phyloP scores from a whole-genome alignment of 306 rosid species.

The Ochetophila trinervis region DNA sequence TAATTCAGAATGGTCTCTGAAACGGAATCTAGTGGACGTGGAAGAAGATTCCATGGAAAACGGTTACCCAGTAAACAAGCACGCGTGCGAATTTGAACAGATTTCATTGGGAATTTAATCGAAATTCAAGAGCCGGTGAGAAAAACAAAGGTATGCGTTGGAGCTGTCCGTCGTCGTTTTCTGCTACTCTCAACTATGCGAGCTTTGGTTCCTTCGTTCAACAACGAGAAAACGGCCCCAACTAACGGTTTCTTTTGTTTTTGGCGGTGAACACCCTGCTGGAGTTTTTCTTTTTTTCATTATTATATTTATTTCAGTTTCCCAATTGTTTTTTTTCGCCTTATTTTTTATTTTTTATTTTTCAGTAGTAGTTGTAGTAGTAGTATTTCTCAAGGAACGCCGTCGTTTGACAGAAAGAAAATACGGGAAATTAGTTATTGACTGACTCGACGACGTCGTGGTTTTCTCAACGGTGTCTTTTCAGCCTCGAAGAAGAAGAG shows the following conservation, averaged over 20 bases:
- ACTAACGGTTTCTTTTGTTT: neutral
- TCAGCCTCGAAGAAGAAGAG: too few relatives aligned
- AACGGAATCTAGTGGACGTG: slow-evolving; percentile 43
- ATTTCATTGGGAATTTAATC: neutral
- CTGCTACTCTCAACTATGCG: slow-evolving; percentile 10
- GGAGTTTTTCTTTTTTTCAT: neutral
- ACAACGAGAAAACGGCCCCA: neutral
- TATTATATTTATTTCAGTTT: too few relatives aligned
- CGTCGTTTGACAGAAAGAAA: neutral
- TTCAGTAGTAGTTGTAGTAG: too few relatives aligned
- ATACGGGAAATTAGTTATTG: neutral
- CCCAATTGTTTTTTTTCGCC: too few relatives aligned
- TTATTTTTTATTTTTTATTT: too few relatives aligned
- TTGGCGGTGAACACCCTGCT: neutral
- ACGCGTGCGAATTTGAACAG: neutral
- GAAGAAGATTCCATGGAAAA: slow-evolving; percentile 54
- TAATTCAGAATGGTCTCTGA: slow-evolving; percentile 52
- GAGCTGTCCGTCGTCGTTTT: slow-evolving; percentile 26
- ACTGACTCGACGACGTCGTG: neutral
- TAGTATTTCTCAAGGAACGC: slow-evolving; percentile 6
- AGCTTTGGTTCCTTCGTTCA: slow-evolving; percentile 45
- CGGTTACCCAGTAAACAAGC: slow-evolving; percentile 9
- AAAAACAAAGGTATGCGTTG: neutral
- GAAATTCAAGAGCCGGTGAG: neutral
- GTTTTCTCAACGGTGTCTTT: neutral